Evolutionary conservation across 2,329 filamentous ascomycete species (phyloP).

Genomic region (Nannizziopsis barbatae): DNA sequence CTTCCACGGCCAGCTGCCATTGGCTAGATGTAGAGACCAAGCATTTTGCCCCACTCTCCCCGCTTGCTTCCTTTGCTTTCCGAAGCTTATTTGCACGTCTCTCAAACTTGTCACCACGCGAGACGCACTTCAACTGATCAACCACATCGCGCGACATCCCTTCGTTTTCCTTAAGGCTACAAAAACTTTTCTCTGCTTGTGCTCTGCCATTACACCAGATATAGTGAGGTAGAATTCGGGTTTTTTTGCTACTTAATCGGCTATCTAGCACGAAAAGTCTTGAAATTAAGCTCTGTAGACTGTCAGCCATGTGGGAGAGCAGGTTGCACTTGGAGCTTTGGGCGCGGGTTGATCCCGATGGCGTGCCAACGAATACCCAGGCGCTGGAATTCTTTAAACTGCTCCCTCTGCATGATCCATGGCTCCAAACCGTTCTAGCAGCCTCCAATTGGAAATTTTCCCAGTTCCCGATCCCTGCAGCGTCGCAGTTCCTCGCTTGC

Average conservation of each 20-base stretch:
- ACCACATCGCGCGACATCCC: background rate
- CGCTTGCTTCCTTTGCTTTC: conserved; percentile 1
- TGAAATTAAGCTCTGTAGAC: background rate
- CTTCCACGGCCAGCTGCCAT: background rate
- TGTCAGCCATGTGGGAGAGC: no score
- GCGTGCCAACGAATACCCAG: conserved; percentile 8
- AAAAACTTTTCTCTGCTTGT: background rate
- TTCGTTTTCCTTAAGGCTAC: background rate
- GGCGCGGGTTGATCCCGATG: background rate
- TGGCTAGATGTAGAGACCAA: background rate
- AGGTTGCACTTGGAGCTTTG: background rate
- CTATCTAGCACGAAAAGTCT: background rate
- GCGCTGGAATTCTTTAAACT: conserved; percentile 1
- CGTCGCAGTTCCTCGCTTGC: conserved; percentile 1
- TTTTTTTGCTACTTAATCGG: no score
- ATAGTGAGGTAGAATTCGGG: no score
- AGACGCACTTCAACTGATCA: background rate
- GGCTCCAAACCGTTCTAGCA: background rate
- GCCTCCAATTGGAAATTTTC: conserved; percentile 4
- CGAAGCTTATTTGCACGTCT: conserved; percentile 9
- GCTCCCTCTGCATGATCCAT: background rate
- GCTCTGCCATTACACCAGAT: background rate
- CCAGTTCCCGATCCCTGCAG: conserved; percentile 4
- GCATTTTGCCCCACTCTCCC: background rate
- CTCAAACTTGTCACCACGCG: background rate